Evolutionary conservation across 1,284 basidiomycete genomes (phyloP).

Genomic region (Austroboletus niveus): DNA sequence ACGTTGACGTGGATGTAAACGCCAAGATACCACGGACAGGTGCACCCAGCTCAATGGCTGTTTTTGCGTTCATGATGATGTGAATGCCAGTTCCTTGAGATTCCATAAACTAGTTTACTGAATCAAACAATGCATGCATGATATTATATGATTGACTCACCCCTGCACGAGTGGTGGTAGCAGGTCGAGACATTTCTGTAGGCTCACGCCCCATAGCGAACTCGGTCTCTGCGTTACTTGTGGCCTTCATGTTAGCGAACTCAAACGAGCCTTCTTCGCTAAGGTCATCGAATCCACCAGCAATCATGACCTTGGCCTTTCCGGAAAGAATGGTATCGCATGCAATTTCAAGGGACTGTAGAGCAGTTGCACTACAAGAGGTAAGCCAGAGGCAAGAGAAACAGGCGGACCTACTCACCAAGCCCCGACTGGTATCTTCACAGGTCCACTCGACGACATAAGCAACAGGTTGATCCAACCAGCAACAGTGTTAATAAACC

Average conservation of each 20-base stretch:
- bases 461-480: conserved; percentile 97
- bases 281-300: conserved; percentile 97
- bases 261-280: conserved; percentile 97
- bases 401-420: conserved; percentile 55
- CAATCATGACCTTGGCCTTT: conserved; percentile 99
- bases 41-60: conserved; percentile 90
- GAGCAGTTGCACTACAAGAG: conserved; percentile 80
- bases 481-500: conserved; percentile 96
- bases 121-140: conserved; percentile 13
- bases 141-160: conserved; percentile 40
- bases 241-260: conserved; percentile 99
- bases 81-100: conserved; percentile 96
- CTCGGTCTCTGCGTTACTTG: conserved; percentile 94
- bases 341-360: conserved; percentile 98
- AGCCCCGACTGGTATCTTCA: conserved; percentile 98
- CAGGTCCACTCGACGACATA: conserved; percentile 91
- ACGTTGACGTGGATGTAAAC: conserved; percentile 97
- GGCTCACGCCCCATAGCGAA: conserved; percentile 99
- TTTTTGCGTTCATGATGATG: conserved; percentile 95
- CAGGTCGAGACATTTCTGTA: conserved; percentile 96
- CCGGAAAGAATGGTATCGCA: conserved; percentile 91
- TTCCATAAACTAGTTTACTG: conserved; percentile 81
- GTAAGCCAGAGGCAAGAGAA: conserved; percentile 5
- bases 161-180: conserved; percentile 92
- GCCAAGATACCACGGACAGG: conserved; percentile 93